Evolutionary conservation across 2,329 filamentous ascomycete species (phyloP).

Genomic region (Fusarium xylarioides): DNA sequence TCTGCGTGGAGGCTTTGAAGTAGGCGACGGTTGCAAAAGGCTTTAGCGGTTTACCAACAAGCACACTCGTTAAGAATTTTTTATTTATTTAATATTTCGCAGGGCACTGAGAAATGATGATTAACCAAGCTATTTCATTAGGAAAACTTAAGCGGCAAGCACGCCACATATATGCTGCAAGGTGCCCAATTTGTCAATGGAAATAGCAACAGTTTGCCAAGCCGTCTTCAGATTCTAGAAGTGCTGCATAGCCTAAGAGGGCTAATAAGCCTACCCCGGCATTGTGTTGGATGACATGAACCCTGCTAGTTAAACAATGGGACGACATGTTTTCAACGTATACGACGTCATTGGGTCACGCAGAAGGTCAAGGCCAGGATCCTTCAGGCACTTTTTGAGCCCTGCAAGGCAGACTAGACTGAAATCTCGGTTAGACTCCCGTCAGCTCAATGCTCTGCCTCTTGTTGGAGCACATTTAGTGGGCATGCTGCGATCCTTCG

Average conservation of each 20-base stretch:
- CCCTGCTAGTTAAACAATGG: background rate
- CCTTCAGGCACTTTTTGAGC: background rate
- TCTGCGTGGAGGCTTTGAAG: constrained; percentile 17
- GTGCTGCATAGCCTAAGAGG: background rate
- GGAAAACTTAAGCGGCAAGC: background rate
- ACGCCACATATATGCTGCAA: background rate
- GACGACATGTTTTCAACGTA: background rate
- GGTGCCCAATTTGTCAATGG: background rate
- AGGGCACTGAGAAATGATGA: too few species aligned
- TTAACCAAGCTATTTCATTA: too few species aligned
- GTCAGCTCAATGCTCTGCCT: background rate
- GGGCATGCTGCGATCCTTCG: background rate
- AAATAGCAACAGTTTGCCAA: background rate
- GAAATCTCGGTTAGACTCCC: background rate
- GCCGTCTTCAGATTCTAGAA: background rate
- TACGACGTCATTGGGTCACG: background rate
- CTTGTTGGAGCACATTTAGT: background rate
- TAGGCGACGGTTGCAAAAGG: background rate
- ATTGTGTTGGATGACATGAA: accelerated
- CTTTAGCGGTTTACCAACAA: background rate
- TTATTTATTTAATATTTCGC: too few species aligned
- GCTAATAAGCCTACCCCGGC: background rate
- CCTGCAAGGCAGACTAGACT: background rate
- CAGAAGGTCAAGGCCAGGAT: accelerated
- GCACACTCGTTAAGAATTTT: too few species aligned